Evolutionary conservation across 352 stramenopile species (phyloP).

Genomic region (Pythium rishiriense): DNA sequence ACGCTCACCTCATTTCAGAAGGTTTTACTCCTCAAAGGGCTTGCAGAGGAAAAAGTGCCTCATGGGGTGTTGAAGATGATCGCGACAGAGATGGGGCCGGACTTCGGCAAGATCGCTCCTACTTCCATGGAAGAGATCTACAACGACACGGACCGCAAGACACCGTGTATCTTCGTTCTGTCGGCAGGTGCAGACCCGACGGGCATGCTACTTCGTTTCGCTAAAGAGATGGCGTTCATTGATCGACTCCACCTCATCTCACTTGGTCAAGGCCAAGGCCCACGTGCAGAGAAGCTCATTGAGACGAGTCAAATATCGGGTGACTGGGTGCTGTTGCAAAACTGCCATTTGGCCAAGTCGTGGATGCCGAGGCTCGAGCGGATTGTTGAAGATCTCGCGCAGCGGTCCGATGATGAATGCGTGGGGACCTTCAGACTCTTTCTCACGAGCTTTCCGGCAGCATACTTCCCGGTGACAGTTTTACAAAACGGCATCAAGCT

Average conservation of each 20-base stretch:
- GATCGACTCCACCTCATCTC: slow-evolving; percentile 91
- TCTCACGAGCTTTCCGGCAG: slow-evolving; percentile 90
- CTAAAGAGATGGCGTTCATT: slow-evolving; percentile 86
- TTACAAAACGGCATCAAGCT: slow-evolving; percentile 94
- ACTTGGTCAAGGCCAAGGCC: slow-evolving; percentile 91
- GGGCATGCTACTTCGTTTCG: slow-evolving; percentile 92
- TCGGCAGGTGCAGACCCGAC: slow-evolving; percentile 91
- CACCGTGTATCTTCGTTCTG: slow-evolving; percentile 93
- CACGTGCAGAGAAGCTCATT: slow-evolving; percentile 90
- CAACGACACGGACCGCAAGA: slow-evolving; percentile 89
- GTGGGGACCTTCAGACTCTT: slow-evolving; percentile 88
- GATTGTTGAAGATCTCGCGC: slow-evolving; percentile 86
- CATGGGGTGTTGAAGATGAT: slow-evolving; percentile 88
- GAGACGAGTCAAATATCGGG: slow-evolving; percentile 74
- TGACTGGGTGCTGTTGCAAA: slow-evolving; percentile 94
- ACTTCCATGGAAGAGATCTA: slow-evolving; percentile 95
- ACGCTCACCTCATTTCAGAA: slow-evolving; percentile 70
- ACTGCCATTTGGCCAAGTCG: slow-evolving; percentile 93
- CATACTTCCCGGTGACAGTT: slow-evolving; percentile 92
- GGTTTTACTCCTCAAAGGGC: slow-evolving; percentile 70
- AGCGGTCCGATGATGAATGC: slow-evolving; percentile 50
- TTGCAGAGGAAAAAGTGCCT: slow-evolving; percentile 91
- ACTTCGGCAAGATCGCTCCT: slow-evolving; percentile 81
- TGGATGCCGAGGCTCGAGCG: slow-evolving; percentile 94
- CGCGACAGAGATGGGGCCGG: slow-evolving; percentile 73